Conservation (phyloP, 2,329 filamentous ascomycete species). For the Thielaviopsis musarum region DNA sequence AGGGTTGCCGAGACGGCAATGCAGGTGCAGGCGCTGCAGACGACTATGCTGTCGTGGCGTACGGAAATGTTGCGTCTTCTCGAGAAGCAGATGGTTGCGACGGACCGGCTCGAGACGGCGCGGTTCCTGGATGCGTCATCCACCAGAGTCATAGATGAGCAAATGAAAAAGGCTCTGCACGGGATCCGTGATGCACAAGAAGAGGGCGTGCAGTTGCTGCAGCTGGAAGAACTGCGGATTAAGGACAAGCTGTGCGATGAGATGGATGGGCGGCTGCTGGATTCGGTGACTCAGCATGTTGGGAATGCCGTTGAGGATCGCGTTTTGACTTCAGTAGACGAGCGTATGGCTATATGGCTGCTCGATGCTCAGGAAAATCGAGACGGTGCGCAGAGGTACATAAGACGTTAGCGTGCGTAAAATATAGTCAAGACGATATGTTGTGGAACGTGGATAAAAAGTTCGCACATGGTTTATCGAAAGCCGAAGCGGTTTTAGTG, state of each 20-base stretch:
- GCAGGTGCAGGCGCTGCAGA: not conserved
- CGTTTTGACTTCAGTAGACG: not conserved
- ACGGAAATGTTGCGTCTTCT: not conserved
- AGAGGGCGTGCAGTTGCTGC: not conserved
- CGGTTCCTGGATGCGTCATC: not conserved
- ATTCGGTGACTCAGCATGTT: not conserved
- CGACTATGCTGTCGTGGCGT: not conserved
- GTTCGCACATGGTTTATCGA: no score
- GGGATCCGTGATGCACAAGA: slow-evolving; percentile 1
- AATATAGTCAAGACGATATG: no score
- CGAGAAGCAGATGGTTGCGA: not conserved
- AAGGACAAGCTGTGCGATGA: not conserved
- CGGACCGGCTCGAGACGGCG: not conserved
- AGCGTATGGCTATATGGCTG: not conserved
- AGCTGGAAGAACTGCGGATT: not conserved
- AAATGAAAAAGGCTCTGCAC: not conserved
- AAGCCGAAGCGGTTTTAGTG: no score
- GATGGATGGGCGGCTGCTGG: not conserved
- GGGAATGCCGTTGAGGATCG: not conserved
- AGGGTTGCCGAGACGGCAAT: not conserved
- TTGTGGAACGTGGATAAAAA: no score
- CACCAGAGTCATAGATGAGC: not conserved
- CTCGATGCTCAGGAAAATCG: not conserved
- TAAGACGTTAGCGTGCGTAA: not conserved
- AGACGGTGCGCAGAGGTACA: not conserved